Percentiles rank a stretch among this genome's conserved stretches.
Conservation (phyloP, 352 stramenopile genomes). For the Phytopythium mirpurense region DNA sequence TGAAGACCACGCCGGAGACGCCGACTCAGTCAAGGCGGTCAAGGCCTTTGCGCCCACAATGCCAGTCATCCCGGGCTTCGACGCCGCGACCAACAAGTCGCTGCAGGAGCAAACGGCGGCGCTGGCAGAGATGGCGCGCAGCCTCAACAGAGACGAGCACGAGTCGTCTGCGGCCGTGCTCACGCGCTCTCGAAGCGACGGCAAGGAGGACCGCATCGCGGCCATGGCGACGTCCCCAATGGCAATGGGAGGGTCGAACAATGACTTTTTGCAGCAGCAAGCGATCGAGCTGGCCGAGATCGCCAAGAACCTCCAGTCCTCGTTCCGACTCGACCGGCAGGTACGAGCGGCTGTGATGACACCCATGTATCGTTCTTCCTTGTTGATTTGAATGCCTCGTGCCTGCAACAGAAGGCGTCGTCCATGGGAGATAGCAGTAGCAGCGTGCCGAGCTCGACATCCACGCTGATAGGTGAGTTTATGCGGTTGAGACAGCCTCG, state of each 20-base stretch:
- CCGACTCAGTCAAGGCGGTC: background rate
- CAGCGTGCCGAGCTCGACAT: conserved; percentile 27
- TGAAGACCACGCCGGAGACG: background rate
- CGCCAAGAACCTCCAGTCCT: conserved; percentile 55
- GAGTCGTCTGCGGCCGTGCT: conserved; percentile 5
- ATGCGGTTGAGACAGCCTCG: background rate
- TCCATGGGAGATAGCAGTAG: conserved; percentile 6
- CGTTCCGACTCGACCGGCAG: conserved; percentile 25
- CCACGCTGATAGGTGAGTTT: conserved; percentile 16
- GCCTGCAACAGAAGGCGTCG: background rate
- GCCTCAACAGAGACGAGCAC: conserved; percentile 27
- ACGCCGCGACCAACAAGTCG: conserved; percentile 23
- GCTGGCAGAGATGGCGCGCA: conserved; percentile 32
- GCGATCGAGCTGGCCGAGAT: conserved; percentile 62
- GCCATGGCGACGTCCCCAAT: background rate
- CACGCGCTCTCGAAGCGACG: background rate
- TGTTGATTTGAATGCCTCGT: background rate
- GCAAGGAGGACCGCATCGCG: background rate
- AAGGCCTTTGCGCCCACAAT: no score
- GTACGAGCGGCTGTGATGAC: background rate
- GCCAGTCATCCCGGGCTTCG: conserved; percentile 2
- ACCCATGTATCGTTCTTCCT: background rate
- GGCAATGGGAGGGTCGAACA: conserved; percentile 8
- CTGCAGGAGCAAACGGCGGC: conserved; percentile 34
- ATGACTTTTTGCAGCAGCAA: conserved; percentile 52